Percentiles rank a stretch among this genome's conserved stretches.
phyloP scores from a whole-genome alignment of 83 land plant species.

The Picea abies region DNA sequence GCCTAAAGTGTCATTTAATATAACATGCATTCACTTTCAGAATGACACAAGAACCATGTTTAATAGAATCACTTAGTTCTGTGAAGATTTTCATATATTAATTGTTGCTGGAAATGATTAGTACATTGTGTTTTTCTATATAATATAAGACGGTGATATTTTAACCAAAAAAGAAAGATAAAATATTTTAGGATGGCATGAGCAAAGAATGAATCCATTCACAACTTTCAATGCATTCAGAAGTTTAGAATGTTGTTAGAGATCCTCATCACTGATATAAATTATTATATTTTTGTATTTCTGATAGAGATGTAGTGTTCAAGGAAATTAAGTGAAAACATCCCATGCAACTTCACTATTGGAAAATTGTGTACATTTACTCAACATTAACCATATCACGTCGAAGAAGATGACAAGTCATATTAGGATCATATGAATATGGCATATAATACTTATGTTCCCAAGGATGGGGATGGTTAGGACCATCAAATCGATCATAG shows the following conservation, averaged over 20 bases:
- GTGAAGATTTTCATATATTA: too few relatives aligned
- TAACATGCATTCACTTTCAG: too few relatives aligned
- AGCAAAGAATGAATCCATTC: background rate
- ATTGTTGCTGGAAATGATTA: too few relatives aligned
- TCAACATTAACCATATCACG: conserved; percentile 62
- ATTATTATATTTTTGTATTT: background rate
- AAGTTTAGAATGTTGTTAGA: background rate
- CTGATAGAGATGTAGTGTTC: background rate
- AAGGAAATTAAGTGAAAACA: background rate
- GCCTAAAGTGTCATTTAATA: too few relatives aligned
- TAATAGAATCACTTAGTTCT: too few relatives aligned
- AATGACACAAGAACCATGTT: too few relatives aligned
- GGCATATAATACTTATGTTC: conserved; percentile 49
- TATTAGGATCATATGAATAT: conserved; percentile 57
- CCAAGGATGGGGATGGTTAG: conserved; percentile 85
- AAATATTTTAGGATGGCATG: too few relatives aligned
- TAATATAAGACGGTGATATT: too few relatives aligned
- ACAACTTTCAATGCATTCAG: background rate
- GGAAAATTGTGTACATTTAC: conserved; percentile 7
- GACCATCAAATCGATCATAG: conserved; percentile 57
- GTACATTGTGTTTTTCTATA: too few relatives aligned
- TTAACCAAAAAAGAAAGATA: too few relatives aligned
- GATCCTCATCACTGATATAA: background rate
- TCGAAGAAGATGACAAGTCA: conserved; percentile 46
- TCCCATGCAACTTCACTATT: background rate